Conservation (phyloP, 106 monocot genomes). For the Allium fistulosum region DNA sequence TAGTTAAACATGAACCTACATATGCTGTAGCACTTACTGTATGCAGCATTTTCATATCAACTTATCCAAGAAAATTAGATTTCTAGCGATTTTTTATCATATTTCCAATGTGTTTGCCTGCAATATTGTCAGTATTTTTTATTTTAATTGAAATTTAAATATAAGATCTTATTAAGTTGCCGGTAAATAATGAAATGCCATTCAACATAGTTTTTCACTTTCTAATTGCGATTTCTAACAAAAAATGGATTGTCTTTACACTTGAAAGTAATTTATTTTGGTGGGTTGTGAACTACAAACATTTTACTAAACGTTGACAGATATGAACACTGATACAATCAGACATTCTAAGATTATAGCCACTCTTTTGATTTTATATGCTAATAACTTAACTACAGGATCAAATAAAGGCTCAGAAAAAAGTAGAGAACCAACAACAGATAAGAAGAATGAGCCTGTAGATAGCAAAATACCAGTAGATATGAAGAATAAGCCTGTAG, state of each 20-base stretch:
- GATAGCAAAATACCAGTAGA: constrained; percentile 4
- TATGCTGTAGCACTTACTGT: neutral
- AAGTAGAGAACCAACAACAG: neutral
- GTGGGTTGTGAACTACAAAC: too few species aligned
- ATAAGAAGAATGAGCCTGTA: constrained; percentile 4
- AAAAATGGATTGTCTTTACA: too few species aligned
- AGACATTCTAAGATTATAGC: neutral
- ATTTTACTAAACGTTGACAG: neutral
- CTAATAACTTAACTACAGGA: constrained; percentile 6
- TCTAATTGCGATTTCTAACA: too few species aligned
- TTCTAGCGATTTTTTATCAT: neutral
- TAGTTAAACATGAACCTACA: neutral
- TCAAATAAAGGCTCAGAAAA: constrained; percentile 18
- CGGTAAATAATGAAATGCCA: too few species aligned
- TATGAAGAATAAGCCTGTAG: constrained; percentile 8
- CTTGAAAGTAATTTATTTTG: too few species aligned
- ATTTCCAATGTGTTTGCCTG: neutral
- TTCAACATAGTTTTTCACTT: too few species aligned
- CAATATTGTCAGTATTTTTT: too few species aligned
- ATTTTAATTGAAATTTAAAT: too few species aligned
- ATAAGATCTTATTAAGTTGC: too few species aligned
- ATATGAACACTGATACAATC: neutral
- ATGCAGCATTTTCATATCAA: neutral
- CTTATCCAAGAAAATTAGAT: neutral
- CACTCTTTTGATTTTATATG: neutral